Percentiles rank a stretch among this genome's conserved stretches.
Conservation (phyloP, 1,139 yeast genomes). For the Diutina scorzettiae region DNA sequence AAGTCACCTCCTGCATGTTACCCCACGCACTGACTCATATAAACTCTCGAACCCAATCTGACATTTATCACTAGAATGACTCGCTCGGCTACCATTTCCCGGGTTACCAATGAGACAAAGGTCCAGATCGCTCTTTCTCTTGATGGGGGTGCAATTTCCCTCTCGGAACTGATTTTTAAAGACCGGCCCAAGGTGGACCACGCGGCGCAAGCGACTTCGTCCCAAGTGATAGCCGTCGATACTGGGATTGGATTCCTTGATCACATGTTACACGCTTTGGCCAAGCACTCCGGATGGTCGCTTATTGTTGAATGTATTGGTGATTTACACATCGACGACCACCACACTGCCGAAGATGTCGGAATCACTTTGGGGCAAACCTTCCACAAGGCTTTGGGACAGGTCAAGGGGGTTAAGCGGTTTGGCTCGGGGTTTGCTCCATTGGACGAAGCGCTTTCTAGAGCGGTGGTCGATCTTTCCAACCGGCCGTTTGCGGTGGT, state of each 20-base stretch:
- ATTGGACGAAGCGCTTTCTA: constrained; percentile 83
- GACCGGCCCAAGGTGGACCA: constrained; percentile 31
- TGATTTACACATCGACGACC: constrained; percentile 92
- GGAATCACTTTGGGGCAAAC: constrained; percentile 88
- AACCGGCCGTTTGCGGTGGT: constrained; percentile 88
- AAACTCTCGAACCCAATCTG: not conserved
- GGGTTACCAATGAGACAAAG: constrained; percentile 88
- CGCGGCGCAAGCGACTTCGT: constrained; percentile 39
- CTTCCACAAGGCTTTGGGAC: constrained; percentile 82
- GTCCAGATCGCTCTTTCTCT: constrained; percentile 76
- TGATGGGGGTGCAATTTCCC: constrained; percentile 66
- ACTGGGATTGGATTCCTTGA: constrained; percentile 94
- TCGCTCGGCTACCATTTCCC: constrained; percentile 37
- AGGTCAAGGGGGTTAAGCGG: constrained; percentile 80
- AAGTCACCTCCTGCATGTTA: not conserved
- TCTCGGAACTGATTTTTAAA: constrained; percentile 44
- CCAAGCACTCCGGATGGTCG: constrained; percentile 97
- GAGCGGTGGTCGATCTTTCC: constrained; percentile 90
- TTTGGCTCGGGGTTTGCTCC: constrained; percentile 96
- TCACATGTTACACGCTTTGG: constrained; percentile 95
- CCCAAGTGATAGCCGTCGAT: constrained; percentile 68
- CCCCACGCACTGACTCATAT: not conserved
- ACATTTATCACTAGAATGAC: not conserved
- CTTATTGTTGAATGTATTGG: constrained; percentile 81
- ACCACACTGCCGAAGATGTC: constrained; percentile 92